Evolutionary conservation across 176 grass and related monocot species (phyloP), one percentile per base, ranked within the genome.

Genomic region (Carex kokanica): DNA sequence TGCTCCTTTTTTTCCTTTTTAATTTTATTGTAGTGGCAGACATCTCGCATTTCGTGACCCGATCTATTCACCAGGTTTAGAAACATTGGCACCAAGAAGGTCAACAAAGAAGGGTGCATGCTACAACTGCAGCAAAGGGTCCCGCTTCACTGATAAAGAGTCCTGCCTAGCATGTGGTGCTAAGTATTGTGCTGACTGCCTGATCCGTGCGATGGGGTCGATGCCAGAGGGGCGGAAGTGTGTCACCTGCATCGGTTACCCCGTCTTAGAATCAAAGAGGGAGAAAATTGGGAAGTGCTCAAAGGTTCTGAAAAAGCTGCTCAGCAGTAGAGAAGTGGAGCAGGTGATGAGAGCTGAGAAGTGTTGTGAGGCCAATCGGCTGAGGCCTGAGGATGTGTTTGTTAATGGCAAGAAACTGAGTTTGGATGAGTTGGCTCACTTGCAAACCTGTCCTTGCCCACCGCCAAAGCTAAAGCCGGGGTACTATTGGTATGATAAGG

Each of bases 161-260:
- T 54, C 90, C 0, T 99, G 97, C 74, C 86, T 99, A 38, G 88
- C 85, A 52, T 99, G 97, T 70, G 91, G 85, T 2, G 93, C 91
- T n/a, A 88, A 89, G 23, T 99, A 96, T 83, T 99, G 97, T 40
- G 24, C 64, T 1, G 85, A 70, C 1, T 99, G 97, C 53, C 68
- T 99, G 15, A 83, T 99, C 73, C 75, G 85, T n/a, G 89, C 83
- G 55, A 99, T 99, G 97, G 91, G 97, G 9, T 99, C 97, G 82
- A 99, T 99, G 97, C 97, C 90, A 0, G 91, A 99, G 85, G 93
- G 97, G 0, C 86, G 97, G 67, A 96, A 99, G 74, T 99, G 93
- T 60, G 54, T 92, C 6, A 27, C 38, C 8, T 99, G 97, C 91
- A 96, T 99, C 13, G 91, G 93, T 9, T 58, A 40, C 21, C 93